Percentiles rank a stretch among this genome's conserved stretches.
phyloP scores from a whole-genome alignment of 208 protist genomes.

The Leishmania tarentolae region DNA sequence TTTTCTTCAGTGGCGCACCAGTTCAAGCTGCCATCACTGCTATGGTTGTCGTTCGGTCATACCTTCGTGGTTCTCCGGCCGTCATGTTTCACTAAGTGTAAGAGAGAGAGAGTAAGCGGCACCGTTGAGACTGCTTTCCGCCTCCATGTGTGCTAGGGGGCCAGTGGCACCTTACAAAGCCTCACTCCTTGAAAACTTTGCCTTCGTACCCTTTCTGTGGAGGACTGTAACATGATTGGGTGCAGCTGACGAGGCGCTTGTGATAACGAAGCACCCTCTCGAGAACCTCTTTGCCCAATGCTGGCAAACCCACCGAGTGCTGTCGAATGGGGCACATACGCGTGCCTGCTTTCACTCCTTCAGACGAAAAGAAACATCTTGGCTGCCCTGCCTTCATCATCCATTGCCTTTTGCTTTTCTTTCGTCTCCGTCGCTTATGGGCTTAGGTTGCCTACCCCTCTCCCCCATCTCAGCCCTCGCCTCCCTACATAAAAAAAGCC shows the following conservation, averaged over 20 bases:
- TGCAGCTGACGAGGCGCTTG: not conserved
- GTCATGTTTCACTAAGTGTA: not conserved
- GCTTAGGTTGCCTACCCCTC: not conserved
- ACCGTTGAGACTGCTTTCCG: too few relatives aligned
- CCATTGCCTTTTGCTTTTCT: not conserved
- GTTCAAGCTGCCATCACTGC: not conserved
- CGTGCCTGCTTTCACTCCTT: not conserved
- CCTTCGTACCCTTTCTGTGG: too few relatives aligned
- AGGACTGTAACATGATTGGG: not conserved
- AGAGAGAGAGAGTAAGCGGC: not conserved
- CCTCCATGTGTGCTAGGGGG: not conserved
- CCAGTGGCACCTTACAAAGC: not conserved
- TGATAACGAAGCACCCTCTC: not conserved
- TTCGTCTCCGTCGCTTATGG: not conserved
- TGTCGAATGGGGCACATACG: not conserved
- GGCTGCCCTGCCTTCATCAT: not conserved
- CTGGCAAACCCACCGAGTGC: not conserved
- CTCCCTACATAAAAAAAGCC: not conserved
- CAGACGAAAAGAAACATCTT: not conserved
- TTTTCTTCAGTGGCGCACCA: not conserved
- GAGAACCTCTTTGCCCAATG: not conserved
- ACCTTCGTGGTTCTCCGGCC: not conserved
- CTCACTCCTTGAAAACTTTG: not conserved
- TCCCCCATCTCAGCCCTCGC: not conserved
- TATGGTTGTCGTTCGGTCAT: constrained; percentile 1